Conservation (phyloP, 805 yeast genomes). For the Candida easanensis region DNA sequence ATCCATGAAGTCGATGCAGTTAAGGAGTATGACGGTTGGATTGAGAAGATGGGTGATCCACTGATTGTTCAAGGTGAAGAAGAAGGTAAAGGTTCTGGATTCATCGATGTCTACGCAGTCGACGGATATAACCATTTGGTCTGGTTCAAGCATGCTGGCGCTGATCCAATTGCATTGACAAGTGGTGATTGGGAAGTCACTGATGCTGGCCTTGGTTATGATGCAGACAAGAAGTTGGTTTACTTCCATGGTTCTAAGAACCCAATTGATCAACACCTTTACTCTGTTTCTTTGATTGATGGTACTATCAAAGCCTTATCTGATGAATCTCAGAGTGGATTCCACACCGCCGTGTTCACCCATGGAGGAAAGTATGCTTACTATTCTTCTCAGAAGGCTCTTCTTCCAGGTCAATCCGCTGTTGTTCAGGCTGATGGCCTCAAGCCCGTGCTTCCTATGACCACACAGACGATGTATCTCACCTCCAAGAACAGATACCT, state of each 20-base stretch:
- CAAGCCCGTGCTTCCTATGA: conserved; percentile 4
- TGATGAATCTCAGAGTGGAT: conserved; percentile 52
- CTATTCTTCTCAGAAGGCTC: conserved; percentile 70
- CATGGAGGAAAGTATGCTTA: conserved; percentile 67
- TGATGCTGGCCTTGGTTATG: conserved; percentile 55
- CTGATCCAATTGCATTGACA: conserved; percentile 57
- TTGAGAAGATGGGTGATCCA: conserved; percentile 66
- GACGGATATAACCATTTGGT: conserved; percentile 75
- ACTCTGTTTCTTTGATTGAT: conserved; percentile 23
- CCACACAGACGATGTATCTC: conserved; percentile 9
- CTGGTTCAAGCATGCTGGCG: conserved; percentile 60
- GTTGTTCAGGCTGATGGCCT: conserved; percentile 46
- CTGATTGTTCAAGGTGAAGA: conserved; percentile 50
- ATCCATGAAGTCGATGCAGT: conserved; percentile 46
- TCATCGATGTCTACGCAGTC: conserved; percentile 72
- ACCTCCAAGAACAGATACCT: conserved; percentile 34
- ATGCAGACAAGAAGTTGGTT: conserved; percentile 44
- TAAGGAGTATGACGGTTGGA: conserved; percentile 60
- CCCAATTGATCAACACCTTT: conserved; percentile 25
- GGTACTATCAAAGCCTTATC: conserved; percentile 42
- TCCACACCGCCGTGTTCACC: conserved; percentile 68
- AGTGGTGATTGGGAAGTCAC: conserved; percentile 87
- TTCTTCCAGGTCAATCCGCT: conserved; percentile 64
- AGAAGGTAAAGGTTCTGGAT: conserved; percentile 48
- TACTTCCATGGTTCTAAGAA: conserved; percentile 68